Conservation (phyloP, 1,284 basidiomycete species). For the Tremellales sp. region DNA sequence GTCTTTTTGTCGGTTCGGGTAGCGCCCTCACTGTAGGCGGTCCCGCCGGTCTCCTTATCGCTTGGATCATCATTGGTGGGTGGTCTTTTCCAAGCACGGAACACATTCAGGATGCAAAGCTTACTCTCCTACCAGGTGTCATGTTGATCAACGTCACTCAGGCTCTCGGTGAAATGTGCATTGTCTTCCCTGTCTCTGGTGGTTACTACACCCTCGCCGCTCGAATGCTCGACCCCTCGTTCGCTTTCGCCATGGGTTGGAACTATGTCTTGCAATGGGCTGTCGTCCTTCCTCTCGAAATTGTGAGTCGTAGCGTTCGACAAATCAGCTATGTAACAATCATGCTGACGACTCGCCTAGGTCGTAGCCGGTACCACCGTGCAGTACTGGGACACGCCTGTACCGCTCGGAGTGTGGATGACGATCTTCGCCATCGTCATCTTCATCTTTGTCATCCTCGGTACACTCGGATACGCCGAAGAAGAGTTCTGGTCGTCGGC, state of each 20-base stretch:
- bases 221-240: constrained; percentile 38
- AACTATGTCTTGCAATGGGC: constrained; percentile 48
- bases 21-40: constrained; percentile 50
- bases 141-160: constrained; percentile 48
- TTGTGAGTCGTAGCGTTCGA: constrained; percentile 12
- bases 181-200: constrained; percentile 50
- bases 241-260: constrained; percentile 45
- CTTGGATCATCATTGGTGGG: constrained; percentile 40
- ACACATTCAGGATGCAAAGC: constrained; percentile 3
- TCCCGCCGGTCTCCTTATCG: constrained; percentile 50
- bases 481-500: constrained; percentile 47
- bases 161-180: constrained; percentile 51
- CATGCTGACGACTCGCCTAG: constrained; percentile 2
- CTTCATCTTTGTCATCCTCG: constrained; percentile 25
- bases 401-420: constrained; percentile 46
- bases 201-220: constrained; percentile 50
- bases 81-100: not conserved
- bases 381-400: constrained; percentile 38
- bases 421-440: constrained; percentile 36
- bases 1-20: constrained; percentile 51
- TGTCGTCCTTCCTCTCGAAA: constrained; percentile 46
- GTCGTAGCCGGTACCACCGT: constrained; percentile 47
- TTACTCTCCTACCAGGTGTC: constrained; percentile 25
- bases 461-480: constrained; percentile 44
- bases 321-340: not conserved